Evolutionary conservation across 2,329 filamentous ascomycete genomes (phyloP), one percentile per base, ranked within the genome.

Genomic region (Colletotrichum sp.): DNA sequence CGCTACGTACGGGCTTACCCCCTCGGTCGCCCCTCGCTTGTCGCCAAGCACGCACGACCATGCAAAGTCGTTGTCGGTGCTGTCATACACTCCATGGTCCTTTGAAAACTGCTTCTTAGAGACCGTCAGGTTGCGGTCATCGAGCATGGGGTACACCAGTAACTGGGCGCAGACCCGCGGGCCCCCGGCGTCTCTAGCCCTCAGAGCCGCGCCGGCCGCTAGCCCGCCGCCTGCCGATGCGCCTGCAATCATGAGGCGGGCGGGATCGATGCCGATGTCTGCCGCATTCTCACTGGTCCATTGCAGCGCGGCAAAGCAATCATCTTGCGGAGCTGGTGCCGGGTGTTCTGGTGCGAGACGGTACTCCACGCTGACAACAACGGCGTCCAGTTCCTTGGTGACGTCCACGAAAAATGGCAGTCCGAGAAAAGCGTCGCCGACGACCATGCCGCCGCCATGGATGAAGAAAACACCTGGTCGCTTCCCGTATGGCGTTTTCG

Each of bases 121-220:
- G 9, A 75, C 75, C 55, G 62, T 62, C n/a, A 76, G 80, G n/a
- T 82, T 80, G 57, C 83, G 80, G 75, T 89, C 86, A 78, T 89
- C 87, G 15, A 89, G 80, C 87, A 89, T 89, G 5, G 86, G 87
- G 65, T 86, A 86, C 62, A 87, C 81, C 13, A 89, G 82, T 60
- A 89, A 82, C 80, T 88, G 84, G 16, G 78, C 80, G 84, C 86
- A 55, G 80, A 84, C 71, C 84, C 77, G 52, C 78, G 80, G 71
- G 79, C 85, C 59, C 55, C 78, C 66, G 26, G 79, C 75, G 75
- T 87, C 84, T 24, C 85, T 79, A 9, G 85, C 85, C 76, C 86
- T 80, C 63, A 88, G 78, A 2, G 83, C 82, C 36, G 85, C 78
- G 8, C 80, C 82, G 1, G 86, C 85, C 0, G 86, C 86, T 2